Conservation (phyloP, 1,139 yeast genomes). For the Geotrichum macrosporum region DNA sequence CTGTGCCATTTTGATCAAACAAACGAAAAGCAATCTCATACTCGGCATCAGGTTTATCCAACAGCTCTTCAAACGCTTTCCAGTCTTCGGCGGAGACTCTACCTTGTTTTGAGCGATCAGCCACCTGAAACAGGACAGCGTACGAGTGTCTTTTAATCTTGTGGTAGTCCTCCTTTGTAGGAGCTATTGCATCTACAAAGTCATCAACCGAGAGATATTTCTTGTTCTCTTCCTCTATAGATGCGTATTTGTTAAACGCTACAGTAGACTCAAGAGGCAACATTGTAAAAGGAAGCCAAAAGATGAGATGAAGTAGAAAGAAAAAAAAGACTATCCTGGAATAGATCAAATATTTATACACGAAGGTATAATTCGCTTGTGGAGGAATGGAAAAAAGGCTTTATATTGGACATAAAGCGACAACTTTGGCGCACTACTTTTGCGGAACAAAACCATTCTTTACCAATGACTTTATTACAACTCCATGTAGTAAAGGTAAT, state of each 20-base stretch:
- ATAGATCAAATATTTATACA: too few relatives aligned
- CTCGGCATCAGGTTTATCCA: constrained; percentile 46
- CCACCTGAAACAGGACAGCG: constrained; percentile 43
- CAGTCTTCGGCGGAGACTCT: constrained; percentile 40
- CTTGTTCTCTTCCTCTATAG: constrained; percentile 35
- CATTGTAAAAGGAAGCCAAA: neutral
- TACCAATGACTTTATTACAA: too few relatives aligned
- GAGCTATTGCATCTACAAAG: constrained; percentile 43
- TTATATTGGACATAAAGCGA: too few relatives aligned
- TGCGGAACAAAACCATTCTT: too few relatives aligned
- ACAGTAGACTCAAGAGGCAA: constrained; percentile 14
- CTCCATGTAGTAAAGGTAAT: too few relatives aligned
- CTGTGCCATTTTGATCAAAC: constrained; percentile 35
- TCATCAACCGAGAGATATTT: constrained; percentile 46
- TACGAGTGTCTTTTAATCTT: constrained; percentile 42
- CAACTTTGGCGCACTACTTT: too few relatives aligned
- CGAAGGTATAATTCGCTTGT: too few relatives aligned
- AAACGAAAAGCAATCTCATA: constrained; percentile 44
- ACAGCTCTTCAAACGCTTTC: constrained; percentile 40
- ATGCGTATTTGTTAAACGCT: constrained; percentile 13
- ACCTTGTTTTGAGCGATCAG: constrained; percentile 39
- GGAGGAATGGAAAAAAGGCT: too few relatives aligned
- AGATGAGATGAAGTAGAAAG: neutral
- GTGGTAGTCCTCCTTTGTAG: constrained; percentile 42
- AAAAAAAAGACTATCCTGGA: constrained; percentile 1